Evolutionary conservation across 225 moss, liverwort and hornwort genomes (phyloP), one percentile per base, ranked within the genome.

Genomic region (Neckera pumila): DNA sequence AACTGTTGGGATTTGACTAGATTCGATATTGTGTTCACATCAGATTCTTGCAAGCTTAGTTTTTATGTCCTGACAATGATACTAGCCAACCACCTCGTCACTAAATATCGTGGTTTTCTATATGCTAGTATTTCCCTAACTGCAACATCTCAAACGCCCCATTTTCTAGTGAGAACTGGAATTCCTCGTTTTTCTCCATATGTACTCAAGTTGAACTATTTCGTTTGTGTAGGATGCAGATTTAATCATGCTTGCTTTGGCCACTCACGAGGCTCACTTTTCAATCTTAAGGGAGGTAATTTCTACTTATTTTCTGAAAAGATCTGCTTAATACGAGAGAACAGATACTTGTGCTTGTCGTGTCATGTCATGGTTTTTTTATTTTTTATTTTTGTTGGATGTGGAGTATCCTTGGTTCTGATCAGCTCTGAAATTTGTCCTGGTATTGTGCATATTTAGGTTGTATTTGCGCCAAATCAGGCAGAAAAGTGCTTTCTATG

Each of bases 221-320:
- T 90, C 53, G 79, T 75, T n/a, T 90, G 89, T 93, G 92, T 93
- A 98, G 98, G 98, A 98, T 95, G 98, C 98, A 73, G 97, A 97
- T 90, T 90, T 98, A 86, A 98, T 98, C 67, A 98, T 98, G 98
- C 95, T 98, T 91, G 98, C 98, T 59, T 90, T 98, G 87, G 98
- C 98, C 76, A 96, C 98, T 45, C 98, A 98, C 90, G 98, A 98
- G 94, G 93, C 94, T 57, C 98, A 98, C 87, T 98, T 98, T 87
- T 96, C 97, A 58, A 96, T 98, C 81, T 87, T 98, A 86, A 95
- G 98, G 92, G 98, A 98, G 98, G 98, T 95, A 87, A 77, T n/a
- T 33, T 51, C 80, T 64, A 75, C 69, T 81, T 70, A 21, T 79
- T 61, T 85, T 56, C 56, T 83, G 64, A 71, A 57, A 72, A 51